A percentile compares a stretch with the other conserved stretches of the same genome.
phyloP scores from a whole-genome alignment of 768 basidiomycete genomes.

The Macrolepiota fuliginosa region DNA sequence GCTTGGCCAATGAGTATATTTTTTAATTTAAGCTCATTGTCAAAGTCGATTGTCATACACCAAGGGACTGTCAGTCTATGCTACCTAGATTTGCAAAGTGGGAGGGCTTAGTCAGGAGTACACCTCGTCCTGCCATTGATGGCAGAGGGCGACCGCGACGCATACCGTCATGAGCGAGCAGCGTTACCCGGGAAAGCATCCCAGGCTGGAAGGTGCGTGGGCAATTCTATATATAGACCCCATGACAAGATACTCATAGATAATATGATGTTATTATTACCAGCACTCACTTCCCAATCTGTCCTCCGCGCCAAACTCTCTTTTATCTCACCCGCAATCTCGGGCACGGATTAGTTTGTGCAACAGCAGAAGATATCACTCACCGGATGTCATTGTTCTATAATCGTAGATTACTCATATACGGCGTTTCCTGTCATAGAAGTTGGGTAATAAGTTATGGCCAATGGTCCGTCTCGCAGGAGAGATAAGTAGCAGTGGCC shows the following conservation, averaged over 20 bases:
- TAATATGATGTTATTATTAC: slow-evolving; percentile 21
- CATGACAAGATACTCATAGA: slow-evolving; percentile 17
- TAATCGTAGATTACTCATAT: slow-evolving; percentile 19
- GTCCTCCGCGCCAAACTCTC: slow-evolving; percentile 14
- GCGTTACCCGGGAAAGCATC: slow-evolving; percentile 79
- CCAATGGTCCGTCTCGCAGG: too few relatives aligned
- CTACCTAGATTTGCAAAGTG: too few relatives aligned
- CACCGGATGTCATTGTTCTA: slow-evolving; percentile 36
- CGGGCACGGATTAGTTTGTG: slow-evolving; percentile 88
- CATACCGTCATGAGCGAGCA: slow-evolving; percentile 79
- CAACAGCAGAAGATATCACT: slow-evolving; percentile 70
- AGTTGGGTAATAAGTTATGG: slow-evolving; percentile 1
- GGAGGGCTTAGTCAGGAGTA: slow-evolving; percentile 94
- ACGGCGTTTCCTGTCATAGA: neutral
- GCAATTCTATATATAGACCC: slow-evolving; percentile 9
- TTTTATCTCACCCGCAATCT: slow-evolving; percentile 12
- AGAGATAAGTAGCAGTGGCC: too few relatives aligned
- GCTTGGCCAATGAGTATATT: too few relatives aligned
- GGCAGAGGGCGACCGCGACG: slow-evolving; percentile 92
- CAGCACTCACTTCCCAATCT: slow-evolving; percentile 21
- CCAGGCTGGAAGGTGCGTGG: slow-evolving; percentile 87
- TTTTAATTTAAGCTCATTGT: too few relatives aligned
- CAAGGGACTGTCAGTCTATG: too few relatives aligned
- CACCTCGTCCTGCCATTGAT: slow-evolving; percentile 89
- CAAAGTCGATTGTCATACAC: too few relatives aligned